Evolutionary conservation across 2,329 filamentous ascomycete genomes (phyloP).

Genomic region (Nigrospora osmanthi): DNA sequence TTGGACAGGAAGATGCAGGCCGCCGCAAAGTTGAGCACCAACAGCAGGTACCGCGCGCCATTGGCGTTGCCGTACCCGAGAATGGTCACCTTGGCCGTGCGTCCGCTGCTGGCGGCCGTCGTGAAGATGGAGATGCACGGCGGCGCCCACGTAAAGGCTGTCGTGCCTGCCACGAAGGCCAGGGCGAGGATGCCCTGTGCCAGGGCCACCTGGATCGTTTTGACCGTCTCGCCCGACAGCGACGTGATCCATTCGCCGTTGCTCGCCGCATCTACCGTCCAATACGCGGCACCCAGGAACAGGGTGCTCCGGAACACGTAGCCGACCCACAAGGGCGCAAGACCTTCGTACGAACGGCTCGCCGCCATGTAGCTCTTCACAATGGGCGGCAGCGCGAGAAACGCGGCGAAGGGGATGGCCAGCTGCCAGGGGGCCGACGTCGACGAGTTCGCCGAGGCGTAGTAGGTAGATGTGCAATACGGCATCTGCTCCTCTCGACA

Average conservation of each 20-base stretch:
- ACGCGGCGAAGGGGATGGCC: slow-evolving; percentile 67
- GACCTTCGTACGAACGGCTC: slow-evolving; percentile 82
- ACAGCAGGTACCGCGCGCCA: slow-evolving; percentile 79
- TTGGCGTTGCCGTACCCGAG: slow-evolving; percentile 91
- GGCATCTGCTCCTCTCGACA: slow-evolving; percentile 99
- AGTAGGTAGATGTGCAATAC: slow-evolving; percentile 91
- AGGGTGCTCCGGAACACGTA: slow-evolving; percentile 71
- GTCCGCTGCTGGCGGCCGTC: slow-evolving; percentile 28
- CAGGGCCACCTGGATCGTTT: slow-evolving; percentile 66
- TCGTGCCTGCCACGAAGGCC: slow-evolving; percentile 74
- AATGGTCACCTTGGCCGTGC: slow-evolving; percentile 60
- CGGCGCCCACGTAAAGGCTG: slow-evolving; percentile 78
- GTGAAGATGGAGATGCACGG: slow-evolving; percentile 71
- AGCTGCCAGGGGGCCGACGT: slow-evolving; percentile 91
- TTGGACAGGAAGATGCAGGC: slow-evolving; percentile 79
- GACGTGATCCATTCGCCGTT: slow-evolving; percentile 71
- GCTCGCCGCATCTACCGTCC: slow-evolving; percentile 83
- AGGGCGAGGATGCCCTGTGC: slow-evolving; percentile 76
- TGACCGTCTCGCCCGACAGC: slow-evolving; percentile 54
- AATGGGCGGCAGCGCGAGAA: slow-evolving; percentile 63
- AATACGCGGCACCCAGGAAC: slow-evolving; percentile 71
- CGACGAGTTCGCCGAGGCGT: slow-evolving; percentile 83
- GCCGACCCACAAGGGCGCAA: slow-evolving; percentile 78
- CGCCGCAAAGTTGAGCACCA: slow-evolving; percentile 71
- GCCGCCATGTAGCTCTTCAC: slow-evolving; percentile 72